These are phyloP conservation scores for Xylaria intraflava DNA, from an alignment of 495 filamentous ascomycete genomes.

Conservation along the genomic window DNA sequence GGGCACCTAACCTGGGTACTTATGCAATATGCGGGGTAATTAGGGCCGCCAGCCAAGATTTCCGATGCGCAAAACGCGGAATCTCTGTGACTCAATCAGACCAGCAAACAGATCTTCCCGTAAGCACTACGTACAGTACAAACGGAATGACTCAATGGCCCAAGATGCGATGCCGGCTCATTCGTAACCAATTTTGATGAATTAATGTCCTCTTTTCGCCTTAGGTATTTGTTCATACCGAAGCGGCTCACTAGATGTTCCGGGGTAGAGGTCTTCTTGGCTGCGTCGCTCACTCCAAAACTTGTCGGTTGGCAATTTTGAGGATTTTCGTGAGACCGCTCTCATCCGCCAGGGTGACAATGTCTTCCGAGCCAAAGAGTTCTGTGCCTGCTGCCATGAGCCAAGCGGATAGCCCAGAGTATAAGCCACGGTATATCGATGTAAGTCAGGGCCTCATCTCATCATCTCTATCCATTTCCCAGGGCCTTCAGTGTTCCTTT, in stretches of 20 bases:
- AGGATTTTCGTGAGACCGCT: constrained; percentile 7
- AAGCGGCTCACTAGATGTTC: constrained; percentile 11
- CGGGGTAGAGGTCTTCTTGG: constrained; percentile 1
- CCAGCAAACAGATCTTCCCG: no score
- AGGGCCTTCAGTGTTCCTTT: not conserved
- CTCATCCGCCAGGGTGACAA: constrained; percentile 9
- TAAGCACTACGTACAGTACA: no score
- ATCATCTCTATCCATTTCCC: not conserved
- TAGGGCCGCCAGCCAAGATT: no score
- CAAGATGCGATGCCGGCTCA: not conserved
- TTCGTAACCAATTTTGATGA: no score
- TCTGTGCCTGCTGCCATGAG: not conserved
- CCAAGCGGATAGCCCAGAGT: constrained; percentile 12
- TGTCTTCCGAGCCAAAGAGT: constrained; percentile 14
- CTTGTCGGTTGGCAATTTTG: constrained; percentile 1
- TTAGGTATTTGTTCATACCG: not conserved
- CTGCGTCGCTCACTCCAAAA: constrained; percentile 3
- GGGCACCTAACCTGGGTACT: no score
- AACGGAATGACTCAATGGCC: no score
- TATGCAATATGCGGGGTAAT: no score
- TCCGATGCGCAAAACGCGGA: no score
- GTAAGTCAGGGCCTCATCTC: constrained; percentile 33
- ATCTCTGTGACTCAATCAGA: no score
- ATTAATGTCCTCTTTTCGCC: not conserved
- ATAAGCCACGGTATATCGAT: constrained; percentile 53